phyloP scores from a whole-genome alignment of 768 basidiomycete species.

The Cystoderma amianthinum region DNA sequence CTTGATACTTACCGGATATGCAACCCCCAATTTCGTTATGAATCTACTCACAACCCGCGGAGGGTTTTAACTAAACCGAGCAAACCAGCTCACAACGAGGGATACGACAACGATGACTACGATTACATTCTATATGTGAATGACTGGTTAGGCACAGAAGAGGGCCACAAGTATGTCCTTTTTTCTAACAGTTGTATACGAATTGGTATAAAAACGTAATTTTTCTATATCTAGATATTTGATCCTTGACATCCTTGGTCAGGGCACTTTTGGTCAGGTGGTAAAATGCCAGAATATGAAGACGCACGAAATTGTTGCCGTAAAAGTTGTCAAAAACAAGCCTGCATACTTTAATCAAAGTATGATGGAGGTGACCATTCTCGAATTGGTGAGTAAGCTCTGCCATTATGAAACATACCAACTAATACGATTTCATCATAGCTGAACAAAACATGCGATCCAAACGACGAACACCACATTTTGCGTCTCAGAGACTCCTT shows the following conservation, averaged over 20 bases:
- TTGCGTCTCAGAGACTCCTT: conserved; percentile 92
- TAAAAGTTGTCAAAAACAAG: conserved; percentile 99
- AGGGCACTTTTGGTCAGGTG: conserved; percentile 98
- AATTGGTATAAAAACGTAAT: conserved; percentile 3
- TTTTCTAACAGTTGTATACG: conserved; percentile 4
- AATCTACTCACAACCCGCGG: conserved; percentile 89
- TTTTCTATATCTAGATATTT: conserved; percentile 57
- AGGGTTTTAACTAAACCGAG: conserved; percentile 97
- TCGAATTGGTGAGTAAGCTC: conserved; percentile 74
- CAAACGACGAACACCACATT: conserved; percentile 94
- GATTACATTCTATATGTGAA: conserved; percentile 99
- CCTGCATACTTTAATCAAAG: conserved; percentile 99
- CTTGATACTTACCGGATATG: conserved; percentile 90
- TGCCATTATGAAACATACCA: not conserved
- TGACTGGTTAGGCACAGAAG: conserved; percentile 92
- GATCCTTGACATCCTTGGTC: conserved; percentile 96
- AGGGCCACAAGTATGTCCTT: conserved; percentile 82
- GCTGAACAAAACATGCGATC: conserved; percentile 94
- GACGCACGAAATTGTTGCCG: conserved; percentile 96
- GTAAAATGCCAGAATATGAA: conserved; percentile 99
- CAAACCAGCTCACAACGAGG: conserved; percentile 93
- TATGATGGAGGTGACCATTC: conserved; percentile 99
- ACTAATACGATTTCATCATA: conserved; percentile 20
- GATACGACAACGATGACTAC: conserved; percentile 97
- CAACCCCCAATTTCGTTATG: conserved; percentile 93